These are phyloP conservation scores for Aphanocladium album DNA, from an alignment of 2,329 filamentous ascomycete species.

Conservation along the genomic window DNA sequence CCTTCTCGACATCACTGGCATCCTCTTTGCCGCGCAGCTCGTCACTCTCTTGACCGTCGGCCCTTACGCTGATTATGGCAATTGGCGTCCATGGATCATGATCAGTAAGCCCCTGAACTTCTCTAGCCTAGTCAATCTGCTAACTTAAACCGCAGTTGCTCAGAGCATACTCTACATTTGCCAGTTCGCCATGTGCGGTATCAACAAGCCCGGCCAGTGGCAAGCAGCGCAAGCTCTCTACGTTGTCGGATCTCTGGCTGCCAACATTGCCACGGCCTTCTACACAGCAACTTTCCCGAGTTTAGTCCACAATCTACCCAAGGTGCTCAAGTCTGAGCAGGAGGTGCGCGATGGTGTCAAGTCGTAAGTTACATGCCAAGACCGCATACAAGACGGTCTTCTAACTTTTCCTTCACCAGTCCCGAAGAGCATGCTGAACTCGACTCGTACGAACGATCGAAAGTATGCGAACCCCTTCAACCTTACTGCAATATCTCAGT, in stretches of 20 bases:
- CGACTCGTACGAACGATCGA: conserved; percentile 18
- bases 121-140: not conserved
- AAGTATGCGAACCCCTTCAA: conserved; percentile 4
- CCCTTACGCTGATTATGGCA: conserved; percentile 21
- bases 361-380: not conserved
- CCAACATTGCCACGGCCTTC: conserved; percentile 19
- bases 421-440: conserved; percentile 17
- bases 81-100: conserved; percentile 21
- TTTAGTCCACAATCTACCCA: conserved; percentile 17
- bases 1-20: conserved; percentile 19
- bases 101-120: conserved; percentile 14
- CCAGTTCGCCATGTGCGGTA: conserved; percentile 19
- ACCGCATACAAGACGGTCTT: too few species aligned
- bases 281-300: conserved; percentile 19
- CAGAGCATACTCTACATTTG: conserved; percentile 15
- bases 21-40: conserved; percentile 20
- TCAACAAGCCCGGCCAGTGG: conserved; percentile 16
- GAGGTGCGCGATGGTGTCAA: conserved; percentile 14
- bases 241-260: conserved; percentile 18
- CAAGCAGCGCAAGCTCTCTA: conserved; percentile 17
- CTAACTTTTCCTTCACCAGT: not conserved
- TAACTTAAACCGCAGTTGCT: not conserved
- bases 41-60: conserved; percentile 17
- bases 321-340: conserved; percentile 17
- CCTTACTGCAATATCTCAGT: not conserved